Percentiles rank a stretch among this genome's conserved stretches.
Conservation (phyloP, 352 stramenopile species). For the Phytophthora multivora region DNA sequence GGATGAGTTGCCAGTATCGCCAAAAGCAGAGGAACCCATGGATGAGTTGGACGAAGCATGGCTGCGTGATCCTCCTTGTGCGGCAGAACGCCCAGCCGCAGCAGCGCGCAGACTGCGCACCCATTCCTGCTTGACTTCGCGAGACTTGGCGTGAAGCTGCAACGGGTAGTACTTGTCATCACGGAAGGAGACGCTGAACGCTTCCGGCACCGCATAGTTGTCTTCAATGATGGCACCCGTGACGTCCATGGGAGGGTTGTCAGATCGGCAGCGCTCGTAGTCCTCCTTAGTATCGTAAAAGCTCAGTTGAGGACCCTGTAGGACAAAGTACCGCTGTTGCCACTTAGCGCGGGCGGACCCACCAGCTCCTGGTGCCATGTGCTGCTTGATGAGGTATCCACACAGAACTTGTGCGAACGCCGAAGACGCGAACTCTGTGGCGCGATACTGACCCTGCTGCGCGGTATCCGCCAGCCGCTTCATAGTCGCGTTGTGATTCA, state of each 20-base stretch:
- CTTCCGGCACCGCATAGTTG: slow-evolving; percentile 76
- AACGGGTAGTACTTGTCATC: slow-evolving; percentile 84
- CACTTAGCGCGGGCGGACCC: slow-evolving; percentile 63
- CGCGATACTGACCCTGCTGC: slow-evolving; percentile 84
- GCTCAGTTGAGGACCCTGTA: slow-evolving; percentile 76
- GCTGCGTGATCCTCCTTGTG: slow-evolving; percentile 19
- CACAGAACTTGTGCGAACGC: slow-evolving; percentile 73
- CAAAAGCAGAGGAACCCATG: slow-evolving; percentile 24
- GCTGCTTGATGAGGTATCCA: slow-evolving; percentile 88
- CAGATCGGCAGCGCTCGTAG: slow-evolving; percentile 79
- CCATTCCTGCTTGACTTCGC: slow-evolving; percentile 81
- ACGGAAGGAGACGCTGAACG: slow-evolving; percentile 81
- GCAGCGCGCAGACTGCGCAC: slow-evolving; percentile 74
- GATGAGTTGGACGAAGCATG: slow-evolving; percentile 37
- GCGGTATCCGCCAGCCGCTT: slow-evolving; percentile 84
- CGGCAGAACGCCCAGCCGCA: slow-evolving; percentile 29
- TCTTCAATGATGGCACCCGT: slow-evolving; percentile 78
- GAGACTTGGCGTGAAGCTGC: slow-evolving; percentile 82
- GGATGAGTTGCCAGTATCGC: slow-evolving; percentile 17
- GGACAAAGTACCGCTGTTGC: slow-evolving; percentile 89
- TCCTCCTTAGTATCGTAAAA: slow-evolving; percentile 90
- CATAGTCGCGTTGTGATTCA: slow-evolving; percentile 89
- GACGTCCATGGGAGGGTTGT: slow-evolving; percentile 84
- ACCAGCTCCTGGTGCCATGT: slow-evolving; percentile 52
- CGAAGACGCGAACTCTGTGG: slow-evolving; percentile 81